Evolutionary conservation across 2,329 filamentous ascomycete genomes (phyloP).

Genomic region (Fusarium coffeatum): DNA sequence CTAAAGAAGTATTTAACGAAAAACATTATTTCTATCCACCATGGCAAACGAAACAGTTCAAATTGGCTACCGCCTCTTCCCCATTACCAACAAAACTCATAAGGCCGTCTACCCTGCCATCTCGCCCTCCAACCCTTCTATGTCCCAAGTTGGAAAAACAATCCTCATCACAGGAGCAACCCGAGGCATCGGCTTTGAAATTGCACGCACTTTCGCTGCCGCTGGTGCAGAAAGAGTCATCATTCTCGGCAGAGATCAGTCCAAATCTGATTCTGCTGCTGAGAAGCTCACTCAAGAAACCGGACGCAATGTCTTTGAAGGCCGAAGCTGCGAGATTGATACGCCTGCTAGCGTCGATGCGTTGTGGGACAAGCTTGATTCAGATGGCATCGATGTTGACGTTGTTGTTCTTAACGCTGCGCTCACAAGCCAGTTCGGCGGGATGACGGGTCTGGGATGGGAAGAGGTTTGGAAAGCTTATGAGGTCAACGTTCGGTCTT

Average conservation of each 20-base stretch:
- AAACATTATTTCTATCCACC: neutral
- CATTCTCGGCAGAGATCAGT: neutral
- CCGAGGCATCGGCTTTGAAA: neutral
- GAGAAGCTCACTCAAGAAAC: neutral
- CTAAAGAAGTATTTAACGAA: too few relatives aligned
- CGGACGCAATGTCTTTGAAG: neutral
- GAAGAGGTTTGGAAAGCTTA: slow-evolving; percentile 1
- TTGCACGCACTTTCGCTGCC: neutral
- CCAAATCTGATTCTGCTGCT: neutral
- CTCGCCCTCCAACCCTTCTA: neutral
- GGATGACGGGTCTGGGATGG: neutral
- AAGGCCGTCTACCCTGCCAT: neutral
- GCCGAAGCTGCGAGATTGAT: neutral
- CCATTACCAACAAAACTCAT: neutral
- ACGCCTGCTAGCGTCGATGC: neutral
- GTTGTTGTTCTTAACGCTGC: slow-evolving; percentile 1
- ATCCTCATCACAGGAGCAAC: slow-evolving; percentile 4
- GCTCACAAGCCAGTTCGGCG: neutral
- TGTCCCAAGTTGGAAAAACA: neutral
- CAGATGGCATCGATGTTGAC: neutral
- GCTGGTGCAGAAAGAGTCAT: neutral
- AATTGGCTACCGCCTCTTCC: neutral
- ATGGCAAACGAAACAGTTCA: neutral
- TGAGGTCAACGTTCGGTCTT: neutral
- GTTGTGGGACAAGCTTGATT: neutral